Evolutionary conservation across 2,329 filamentous ascomycete genomes (phyloP).

Genomic region (Cercospora citrullina): DNA sequence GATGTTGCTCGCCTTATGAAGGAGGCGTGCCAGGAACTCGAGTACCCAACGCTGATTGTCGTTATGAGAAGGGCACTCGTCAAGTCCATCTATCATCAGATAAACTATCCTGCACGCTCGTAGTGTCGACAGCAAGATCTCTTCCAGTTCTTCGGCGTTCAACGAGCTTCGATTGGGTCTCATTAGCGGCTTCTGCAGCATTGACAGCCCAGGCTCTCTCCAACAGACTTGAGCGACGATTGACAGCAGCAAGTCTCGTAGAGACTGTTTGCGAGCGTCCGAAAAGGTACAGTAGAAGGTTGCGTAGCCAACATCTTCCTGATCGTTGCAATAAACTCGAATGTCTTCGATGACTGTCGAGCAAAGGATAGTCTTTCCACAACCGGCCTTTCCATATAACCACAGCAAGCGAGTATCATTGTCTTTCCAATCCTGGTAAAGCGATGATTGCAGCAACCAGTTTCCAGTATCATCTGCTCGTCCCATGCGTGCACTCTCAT

Average conservation of each 20-base stretch:
- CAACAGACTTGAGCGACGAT: not conserved
- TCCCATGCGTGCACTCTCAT: not conserved
- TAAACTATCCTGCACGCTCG: not conserved
- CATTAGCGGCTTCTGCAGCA: too few relatives aligned
- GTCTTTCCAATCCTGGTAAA: not conserved
- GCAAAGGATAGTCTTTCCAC: not conserved
- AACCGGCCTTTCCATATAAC: not conserved
- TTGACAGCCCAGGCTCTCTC: not conserved
- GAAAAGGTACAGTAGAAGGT: not conserved
- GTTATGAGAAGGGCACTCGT: not conserved
- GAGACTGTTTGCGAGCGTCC: not conserved
- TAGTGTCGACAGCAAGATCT: not conserved
- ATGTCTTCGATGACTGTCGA: not conserved
- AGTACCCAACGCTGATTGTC: not conserved
- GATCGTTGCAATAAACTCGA: not conserved
- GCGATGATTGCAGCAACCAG: not conserved
- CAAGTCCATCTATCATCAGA: not conserved
- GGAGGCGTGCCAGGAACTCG: not conserved
- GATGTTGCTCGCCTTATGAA: not conserved
- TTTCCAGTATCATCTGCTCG: not conserved
- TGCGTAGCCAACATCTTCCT: not conserved
- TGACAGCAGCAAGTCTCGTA: not conserved
- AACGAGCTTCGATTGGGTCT: rapidly evolving
- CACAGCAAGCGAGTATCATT: not conserved
- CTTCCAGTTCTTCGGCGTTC: too few relatives aligned